phyloP scores from a whole-genome alignment of 495 filamentous ascomycete species.

The Penicillium cataractarum region DNA sequence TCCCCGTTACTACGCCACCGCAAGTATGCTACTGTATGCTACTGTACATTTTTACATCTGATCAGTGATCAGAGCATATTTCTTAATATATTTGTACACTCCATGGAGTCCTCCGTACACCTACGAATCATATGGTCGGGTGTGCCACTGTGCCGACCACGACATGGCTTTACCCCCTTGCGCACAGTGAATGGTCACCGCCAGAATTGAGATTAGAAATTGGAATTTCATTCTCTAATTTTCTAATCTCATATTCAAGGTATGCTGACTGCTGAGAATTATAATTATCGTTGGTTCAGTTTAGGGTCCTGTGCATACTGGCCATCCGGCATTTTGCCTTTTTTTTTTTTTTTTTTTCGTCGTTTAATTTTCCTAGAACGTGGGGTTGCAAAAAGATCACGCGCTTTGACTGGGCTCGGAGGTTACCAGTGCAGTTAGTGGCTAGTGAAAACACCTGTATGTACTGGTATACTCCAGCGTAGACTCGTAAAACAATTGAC shows the following conservation, averaged over 20 bases:
- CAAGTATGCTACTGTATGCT: no score
- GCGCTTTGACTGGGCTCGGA: slow-evolving; percentile 1
- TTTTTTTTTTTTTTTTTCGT: slow-evolving; percentile 15
- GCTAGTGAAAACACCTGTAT: no score
- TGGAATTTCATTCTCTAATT: no score
- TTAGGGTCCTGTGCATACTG: slow-evolving; percentile 4
- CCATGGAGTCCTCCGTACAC: no score
- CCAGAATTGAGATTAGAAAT: background rate
- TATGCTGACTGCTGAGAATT: no score
- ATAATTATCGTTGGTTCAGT: background rate
- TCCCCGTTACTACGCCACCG: background rate
- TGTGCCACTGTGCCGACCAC: background rate
- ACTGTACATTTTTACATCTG: no score
- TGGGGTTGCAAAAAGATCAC: slow-evolving; percentile 16
- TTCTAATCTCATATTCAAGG: no score
- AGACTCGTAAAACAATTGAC: background rate
- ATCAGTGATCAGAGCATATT: no score
- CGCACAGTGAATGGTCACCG: background rate
- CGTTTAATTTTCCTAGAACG: slow-evolving; percentile 26
- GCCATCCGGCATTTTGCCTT: background rate
- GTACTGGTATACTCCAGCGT: no score
- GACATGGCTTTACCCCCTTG: background rate
- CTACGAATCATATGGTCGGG: background rate
- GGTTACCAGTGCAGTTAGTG: background rate
- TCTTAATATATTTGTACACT: no score